Conservation (phyloP, 257 asterid genomes). For the Solanum pimpinellifolium region DNA sequence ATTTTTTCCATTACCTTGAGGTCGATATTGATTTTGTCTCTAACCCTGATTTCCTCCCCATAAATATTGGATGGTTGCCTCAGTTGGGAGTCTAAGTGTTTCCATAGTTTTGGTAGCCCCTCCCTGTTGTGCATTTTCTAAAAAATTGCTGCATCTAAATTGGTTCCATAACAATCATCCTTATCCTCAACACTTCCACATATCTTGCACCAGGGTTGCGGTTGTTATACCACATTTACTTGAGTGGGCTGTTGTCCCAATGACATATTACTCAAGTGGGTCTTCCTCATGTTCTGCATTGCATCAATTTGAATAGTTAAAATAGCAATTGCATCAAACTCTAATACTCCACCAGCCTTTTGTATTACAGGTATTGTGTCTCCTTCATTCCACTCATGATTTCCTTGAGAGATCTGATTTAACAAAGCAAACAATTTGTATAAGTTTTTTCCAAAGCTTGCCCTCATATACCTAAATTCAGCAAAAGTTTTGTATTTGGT, state of each 20-base stretch:
- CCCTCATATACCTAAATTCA: not conserved
- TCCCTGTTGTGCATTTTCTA: not conserved
- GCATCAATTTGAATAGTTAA: not conserved
- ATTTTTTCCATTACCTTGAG: not conserved
- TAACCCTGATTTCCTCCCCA: not conserved
- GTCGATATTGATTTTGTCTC: not conserved
- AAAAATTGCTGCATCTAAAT: too few species aligned
- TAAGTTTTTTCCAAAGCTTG: not conserved
- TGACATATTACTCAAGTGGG: not conserved
- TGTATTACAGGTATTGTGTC: not conserved
- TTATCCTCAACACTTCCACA: not conserved
- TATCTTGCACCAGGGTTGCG: not conserved
- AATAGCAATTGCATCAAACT: not conserved
- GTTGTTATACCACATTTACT: not conserved
- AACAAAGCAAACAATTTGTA: not conserved
- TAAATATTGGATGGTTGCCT: not conserved
- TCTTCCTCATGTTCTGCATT: not conserved
- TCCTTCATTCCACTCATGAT: not conserved
- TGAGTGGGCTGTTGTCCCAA: not conserved
- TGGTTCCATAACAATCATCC: not conserved
- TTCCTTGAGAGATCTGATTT: not conserved
- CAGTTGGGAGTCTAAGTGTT: not conserved
- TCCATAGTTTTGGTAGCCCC: not conserved
- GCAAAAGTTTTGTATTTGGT: not conserved
- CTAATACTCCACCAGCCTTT: not conserved